Evolutionary conservation across 2,329 filamentous ascomycete genomes (phyloP), one percentile per base, ranked within the genome.

Genomic region (Grosmannia serpens): DNA sequence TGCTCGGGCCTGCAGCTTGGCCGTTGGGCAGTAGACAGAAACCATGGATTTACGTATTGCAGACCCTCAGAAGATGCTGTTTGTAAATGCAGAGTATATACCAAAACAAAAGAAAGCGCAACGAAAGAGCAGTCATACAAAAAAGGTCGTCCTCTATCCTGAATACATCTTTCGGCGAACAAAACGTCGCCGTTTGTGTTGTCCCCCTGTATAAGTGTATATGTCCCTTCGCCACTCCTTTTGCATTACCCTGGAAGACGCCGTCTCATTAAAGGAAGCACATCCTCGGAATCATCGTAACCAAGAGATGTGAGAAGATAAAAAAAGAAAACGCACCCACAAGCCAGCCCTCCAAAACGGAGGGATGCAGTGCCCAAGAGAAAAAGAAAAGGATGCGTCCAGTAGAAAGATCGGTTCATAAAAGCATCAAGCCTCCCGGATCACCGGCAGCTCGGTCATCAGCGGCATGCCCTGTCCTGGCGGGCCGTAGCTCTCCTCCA

Each of bases 361-460:
- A 35, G 13, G 22, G 41, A 33, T 29, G 5, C 33, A 53, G 22
- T 20, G 4, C 4, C n/a, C 33, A 49, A 49, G 22, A 49, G 22
- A 56, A 56, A 54, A 51, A n/a, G 27, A 44, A 53, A 10, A 6
- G 31, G 10, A 33, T 33, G 6, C 10, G 31, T 33, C 31, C n/a
- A 41, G 38, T 17, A 41, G 15, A n/a, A 44, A n/a, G 41, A n/a
- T n/a, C 8, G n/a, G 20, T n/a, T 22, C 41, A 44, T 50, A 15
- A 26, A 26, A n/a, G 13, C 17, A 38, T 54, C 24, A 41, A 6
- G 29, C 35, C 52, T 54, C 61, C 27, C 29, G 60, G 9, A 61
- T 61, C 50, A 53, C 60, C 5, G 58, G 59, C 17, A 62, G 47
- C 11, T 60, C 58, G 1, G 31, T 17, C 5, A 20, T 24, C 15